These are phyloP conservation scores for Coniochaeta sp. DNA, from an alignment of 2,329 filamentous ascomycete genomes.

Conservation along the genomic window DNA sequence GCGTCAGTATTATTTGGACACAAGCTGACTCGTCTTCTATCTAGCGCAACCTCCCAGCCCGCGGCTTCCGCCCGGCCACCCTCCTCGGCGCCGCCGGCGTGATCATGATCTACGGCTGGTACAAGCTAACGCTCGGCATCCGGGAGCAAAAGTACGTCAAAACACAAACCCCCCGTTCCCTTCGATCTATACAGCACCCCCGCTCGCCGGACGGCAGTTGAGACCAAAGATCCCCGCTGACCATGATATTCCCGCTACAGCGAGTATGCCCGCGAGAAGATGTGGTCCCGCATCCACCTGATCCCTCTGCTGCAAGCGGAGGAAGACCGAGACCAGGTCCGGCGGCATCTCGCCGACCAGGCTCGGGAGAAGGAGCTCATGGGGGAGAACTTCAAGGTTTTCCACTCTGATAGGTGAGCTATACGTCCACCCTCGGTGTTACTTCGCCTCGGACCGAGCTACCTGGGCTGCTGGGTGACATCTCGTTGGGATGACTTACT, in stretches of 20 bases:
- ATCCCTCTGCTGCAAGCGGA: constrained; percentile 93
- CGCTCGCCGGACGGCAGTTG: no score
- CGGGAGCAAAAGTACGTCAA: constrained; percentile 79
- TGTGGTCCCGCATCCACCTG: constrained; percentile 94
- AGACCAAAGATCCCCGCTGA: background rate
- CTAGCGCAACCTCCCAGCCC: constrained; percentile 84
- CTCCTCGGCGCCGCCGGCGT: constrained; percentile 70
- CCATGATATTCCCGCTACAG: constrained; percentile 35
- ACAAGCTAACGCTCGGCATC: constrained; percentile 72
- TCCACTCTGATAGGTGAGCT: constrained; percentile 77
- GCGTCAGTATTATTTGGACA: background rate
- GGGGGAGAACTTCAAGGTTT: constrained; percentile 76
- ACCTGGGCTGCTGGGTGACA: no score
- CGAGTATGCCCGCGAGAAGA: constrained; percentile 93
- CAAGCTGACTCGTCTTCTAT: constrained; percentile 10
- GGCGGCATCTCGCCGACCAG: constrained; percentile 79
- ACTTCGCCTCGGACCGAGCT: no score
- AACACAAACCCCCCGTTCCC: background rate
- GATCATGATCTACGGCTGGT: constrained; percentile 88
- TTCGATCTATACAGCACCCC: no score
- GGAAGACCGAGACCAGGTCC: constrained; percentile 90
- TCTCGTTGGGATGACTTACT: background rate
- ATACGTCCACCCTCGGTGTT: no score
- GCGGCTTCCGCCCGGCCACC: constrained; percentile 77
- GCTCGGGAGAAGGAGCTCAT: constrained; percentile 84